Conservation (phyloP, 2,329 filamentous ascomycete genomes). For the Mollisia scopiformis region DNA sequence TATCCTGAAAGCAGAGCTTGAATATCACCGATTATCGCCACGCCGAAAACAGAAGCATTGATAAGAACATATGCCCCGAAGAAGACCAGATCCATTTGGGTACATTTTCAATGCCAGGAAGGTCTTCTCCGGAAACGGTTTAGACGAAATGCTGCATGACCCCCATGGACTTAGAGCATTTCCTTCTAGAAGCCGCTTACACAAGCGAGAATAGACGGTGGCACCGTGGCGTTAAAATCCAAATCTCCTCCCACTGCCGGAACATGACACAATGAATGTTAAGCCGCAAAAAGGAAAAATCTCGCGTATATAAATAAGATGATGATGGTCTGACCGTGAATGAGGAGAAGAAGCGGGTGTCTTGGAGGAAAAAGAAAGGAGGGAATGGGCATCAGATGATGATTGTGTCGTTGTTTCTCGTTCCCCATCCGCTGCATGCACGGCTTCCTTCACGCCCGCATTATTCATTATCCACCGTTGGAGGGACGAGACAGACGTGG, state of each 20-base stretch:
- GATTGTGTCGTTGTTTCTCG: conserved; percentile 1
- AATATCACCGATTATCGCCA: too few relatives aligned
- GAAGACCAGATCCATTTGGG: too few relatives aligned
- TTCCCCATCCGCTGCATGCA: background rate
- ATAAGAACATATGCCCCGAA: too few relatives aligned
- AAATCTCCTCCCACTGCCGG: background rate
- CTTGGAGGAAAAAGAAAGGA: background rate
- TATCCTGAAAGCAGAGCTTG: too few relatives aligned
- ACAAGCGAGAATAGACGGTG: background rate
- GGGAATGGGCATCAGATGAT: conserved; percentile 15
- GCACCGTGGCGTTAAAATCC: background rate
- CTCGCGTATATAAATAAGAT: too few relatives aligned
- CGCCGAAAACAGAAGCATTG: too few relatives aligned
- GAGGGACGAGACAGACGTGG: too few relatives aligned
- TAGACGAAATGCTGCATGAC: background rate
- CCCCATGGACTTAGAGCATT: background rate
- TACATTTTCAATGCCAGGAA: too few relatives aligned
- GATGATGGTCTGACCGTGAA: background rate
- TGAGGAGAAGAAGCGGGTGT: too few relatives aligned
- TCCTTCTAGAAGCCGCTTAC: background rate
- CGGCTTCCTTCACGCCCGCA: background rate
- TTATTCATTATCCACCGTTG: background rate
- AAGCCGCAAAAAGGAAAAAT: background rate
- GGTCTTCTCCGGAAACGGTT: background rate
- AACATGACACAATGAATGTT: background rate